Conservation (phyloP, 306 rosid genomes). For the Crotalaria pallida region DNA sequence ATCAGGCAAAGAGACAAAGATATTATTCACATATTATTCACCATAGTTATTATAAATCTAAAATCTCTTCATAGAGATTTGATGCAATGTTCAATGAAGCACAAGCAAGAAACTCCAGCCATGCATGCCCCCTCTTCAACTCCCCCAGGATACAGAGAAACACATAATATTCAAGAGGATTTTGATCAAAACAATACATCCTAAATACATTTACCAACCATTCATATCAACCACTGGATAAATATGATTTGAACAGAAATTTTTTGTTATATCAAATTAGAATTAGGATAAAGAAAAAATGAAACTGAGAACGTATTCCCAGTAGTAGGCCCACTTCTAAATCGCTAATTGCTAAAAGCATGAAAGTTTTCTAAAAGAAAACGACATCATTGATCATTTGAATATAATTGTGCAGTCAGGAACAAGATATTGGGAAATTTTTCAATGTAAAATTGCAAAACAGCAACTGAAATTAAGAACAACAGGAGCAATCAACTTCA, state of each 20-base stretch:
- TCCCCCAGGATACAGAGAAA: not conserved
- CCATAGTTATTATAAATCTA: not conserved
- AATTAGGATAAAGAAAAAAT: slow-evolving; percentile 1
- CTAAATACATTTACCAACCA: not conserved
- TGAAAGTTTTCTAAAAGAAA: not conserved
- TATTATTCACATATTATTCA: too few species aligned
- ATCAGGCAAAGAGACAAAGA: not conserved
- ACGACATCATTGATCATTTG: not conserved
- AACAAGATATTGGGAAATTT: slow-evolving; percentile 18
- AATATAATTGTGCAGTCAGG: not conserved
- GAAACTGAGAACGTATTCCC: not conserved
- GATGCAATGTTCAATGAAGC: not conserved
- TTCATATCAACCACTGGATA: not conserved
- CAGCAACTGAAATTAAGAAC: not conserved
- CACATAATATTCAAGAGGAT: not conserved
- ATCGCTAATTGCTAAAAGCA: not conserved
- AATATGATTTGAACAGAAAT: not conserved
- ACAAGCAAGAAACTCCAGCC: not conserved
- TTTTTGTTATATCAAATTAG: not conserved
- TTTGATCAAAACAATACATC: slow-evolving; percentile 8
- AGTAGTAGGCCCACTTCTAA: not conserved
- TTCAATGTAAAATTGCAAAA: slow-evolving; percentile 1
- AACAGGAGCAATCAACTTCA: slow-evolving; percentile 13
- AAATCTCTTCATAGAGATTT: not conserved
- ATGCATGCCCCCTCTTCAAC: not conserved